These are phyloP conservation scores for Phytophthora multivora DNA, from an alignment of 352 stramenopile genomes.

Conservation along the genomic window DNA sequence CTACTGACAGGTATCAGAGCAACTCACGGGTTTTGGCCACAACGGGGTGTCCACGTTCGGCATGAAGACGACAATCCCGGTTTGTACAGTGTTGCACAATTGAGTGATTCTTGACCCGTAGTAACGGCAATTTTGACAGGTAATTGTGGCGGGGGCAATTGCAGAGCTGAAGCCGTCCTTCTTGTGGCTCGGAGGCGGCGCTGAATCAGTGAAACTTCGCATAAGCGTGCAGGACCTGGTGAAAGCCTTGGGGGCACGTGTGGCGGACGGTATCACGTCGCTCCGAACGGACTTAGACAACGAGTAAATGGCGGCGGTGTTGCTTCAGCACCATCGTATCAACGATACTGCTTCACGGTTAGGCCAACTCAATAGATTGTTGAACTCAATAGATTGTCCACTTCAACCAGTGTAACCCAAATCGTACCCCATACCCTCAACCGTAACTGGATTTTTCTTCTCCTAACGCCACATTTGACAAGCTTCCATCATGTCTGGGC, in stretches of 20 bases:
- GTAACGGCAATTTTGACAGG: conserved; percentile 27
- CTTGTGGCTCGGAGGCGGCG: conserved; percentile 82
- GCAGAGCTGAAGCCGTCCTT: conserved; percentile 56
- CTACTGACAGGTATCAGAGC: conserved; percentile 48
- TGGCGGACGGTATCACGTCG: conserved; percentile 68
- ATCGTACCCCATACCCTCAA: not conserved
- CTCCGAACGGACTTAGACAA: conserved; percentile 43
- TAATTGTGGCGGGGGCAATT: conserved; percentile 70
- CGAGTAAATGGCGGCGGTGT: conserved; percentile 11
- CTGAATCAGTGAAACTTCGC: conserved; percentile 79
- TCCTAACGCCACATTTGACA: not conserved
- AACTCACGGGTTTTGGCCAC: conserved; percentile 85
- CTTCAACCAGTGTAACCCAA: conserved; percentile 1
- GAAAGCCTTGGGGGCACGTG: conserved; percentile 46
- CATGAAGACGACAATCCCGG: conserved; percentile 73
- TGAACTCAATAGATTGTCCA: not conserved
- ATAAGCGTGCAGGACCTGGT: conserved; percentile 74
- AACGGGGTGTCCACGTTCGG: conserved; percentile 87
- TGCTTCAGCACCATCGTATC: too few species aligned
- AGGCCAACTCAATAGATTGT: not conserved
- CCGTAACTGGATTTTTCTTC: conserved; percentile 11
- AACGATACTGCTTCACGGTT: too few species aligned
- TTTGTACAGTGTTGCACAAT: conserved; percentile 14
- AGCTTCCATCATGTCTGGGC: conserved; percentile 24
- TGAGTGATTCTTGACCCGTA: too few species aligned